These are phyloP conservation scores for Pichia insulana DNA, from an alignment of 805 yeast species.

Conservation along the genomic window DNA sequence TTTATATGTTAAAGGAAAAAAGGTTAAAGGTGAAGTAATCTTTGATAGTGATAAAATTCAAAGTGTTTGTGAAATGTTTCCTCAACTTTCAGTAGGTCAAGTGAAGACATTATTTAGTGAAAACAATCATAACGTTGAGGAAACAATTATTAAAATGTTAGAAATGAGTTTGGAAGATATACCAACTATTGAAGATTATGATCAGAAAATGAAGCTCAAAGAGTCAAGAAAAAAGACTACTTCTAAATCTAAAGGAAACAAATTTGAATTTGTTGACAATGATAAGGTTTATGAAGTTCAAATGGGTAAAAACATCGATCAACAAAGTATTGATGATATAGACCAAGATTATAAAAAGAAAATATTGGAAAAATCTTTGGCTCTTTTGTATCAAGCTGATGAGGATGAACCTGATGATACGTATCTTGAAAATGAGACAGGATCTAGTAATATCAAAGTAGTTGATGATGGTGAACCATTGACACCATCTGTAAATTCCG, in stretches of 20 bases:
- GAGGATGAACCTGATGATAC: conserved; percentile 87
- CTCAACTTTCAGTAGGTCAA: conserved; percentile 42
- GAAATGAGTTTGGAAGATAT: conserved; percentile 47
- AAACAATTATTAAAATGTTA: conserved; percentile 47
- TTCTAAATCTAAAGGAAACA: background rate
- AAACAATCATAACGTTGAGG: conserved; percentile 45
- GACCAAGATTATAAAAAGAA: conserved; percentile 41
- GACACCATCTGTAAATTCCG: conserved; percentile 24
- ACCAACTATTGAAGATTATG: conserved; percentile 26
- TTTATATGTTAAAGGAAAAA: conserved; percentile 22
- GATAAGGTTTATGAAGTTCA: conserved; percentile 17
- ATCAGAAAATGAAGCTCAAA: conserved; percentile 10
- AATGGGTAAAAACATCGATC: conserved; percentile 29
- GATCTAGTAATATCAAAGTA: conserved; percentile 19
- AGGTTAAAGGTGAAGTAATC: background rate
- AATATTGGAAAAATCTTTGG: conserved; percentile 48
- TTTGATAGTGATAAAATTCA: conserved; percentile 32
- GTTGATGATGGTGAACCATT: conserved; percentile 20
- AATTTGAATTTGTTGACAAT: conserved; percentile 10
- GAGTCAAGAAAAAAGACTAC: conserved; percentile 2
- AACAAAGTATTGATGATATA: conserved; percentile 12
- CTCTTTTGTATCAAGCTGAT: conserved; percentile 59
- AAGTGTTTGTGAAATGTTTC: conserved; percentile 53
- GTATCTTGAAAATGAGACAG: conserved; percentile 46
- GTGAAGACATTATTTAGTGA: conserved; percentile 41